phyloP scores from a whole-genome alignment of 768 basidiomycete species.

The Boletus sp. region DNA sequence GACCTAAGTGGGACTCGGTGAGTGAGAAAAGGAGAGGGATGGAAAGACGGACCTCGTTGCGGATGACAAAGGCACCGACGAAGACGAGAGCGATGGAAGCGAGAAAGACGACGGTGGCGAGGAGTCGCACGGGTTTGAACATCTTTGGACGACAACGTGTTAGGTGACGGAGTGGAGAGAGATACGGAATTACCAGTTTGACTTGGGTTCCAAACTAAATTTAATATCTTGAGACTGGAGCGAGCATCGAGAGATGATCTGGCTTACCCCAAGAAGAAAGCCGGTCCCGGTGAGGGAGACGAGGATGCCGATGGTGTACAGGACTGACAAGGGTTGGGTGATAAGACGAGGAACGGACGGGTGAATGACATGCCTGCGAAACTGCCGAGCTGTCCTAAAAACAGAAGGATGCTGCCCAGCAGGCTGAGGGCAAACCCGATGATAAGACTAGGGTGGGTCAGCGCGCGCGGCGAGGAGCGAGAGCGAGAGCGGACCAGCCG shows the following conservation, averaged over 20 bases:
- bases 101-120: conserved; percentile 78
- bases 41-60: conserved; percentile 53
- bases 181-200: conserved; percentile 57
- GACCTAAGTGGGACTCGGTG: conserved; percentile 41
- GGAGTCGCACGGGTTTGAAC: conserved; percentile 90
- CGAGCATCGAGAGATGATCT: neutral
- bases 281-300: conserved; percentile 85
- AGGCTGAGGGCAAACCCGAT: conserved; percentile 80
- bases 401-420: conserved; percentile 74
- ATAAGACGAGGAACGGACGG: neutral
- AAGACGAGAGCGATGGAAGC: conserved; percentile 81
- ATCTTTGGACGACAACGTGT: conserved; percentile 48
- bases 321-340: conserved; percentile 44
- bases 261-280: conserved; percentile 83
- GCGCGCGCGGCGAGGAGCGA: neutral
- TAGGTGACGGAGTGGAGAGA: neutral
- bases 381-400: conserved; percentile 61
- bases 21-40: neutral
- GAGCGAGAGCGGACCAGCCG: conserved; percentile 57
- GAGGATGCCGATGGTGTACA: conserved; percentile 81
- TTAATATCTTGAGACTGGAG: conserved; percentile 3
- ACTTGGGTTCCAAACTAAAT: conserved; percentile 73
- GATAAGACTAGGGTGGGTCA: conserved; percentile 48
- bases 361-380: conserved; percentile 65
- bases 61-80: conserved; percentile 78